Conservation (phyloP, 345 rosid species). For the Salix viminalis region DNA sequence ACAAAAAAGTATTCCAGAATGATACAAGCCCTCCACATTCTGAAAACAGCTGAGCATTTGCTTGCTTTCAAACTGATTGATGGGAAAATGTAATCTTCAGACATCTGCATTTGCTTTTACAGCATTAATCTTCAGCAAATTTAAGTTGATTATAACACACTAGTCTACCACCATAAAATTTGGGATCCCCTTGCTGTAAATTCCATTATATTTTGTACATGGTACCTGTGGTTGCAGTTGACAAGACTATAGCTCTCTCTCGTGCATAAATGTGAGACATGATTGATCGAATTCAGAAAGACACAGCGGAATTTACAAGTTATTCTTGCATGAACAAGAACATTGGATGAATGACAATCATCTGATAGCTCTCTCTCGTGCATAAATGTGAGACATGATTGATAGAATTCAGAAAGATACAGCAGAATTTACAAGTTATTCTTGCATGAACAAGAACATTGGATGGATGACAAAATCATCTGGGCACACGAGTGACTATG, state of each 20-base stretch:
- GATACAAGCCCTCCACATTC: too few relatives aligned
- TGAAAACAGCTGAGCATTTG: too few relatives aligned
- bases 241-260: neutral
- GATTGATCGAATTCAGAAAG: neutral
- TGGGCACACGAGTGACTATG: slow-evolving; percentile 30
- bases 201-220: neutral
- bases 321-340: slow-evolving; percentile 3
- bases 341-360: neutral
- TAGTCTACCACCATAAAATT: neutral
- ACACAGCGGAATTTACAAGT: slow-evolving; percentile 14
- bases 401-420: neutral
- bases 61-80: too few relatives aligned
- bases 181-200: neutral
- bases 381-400: neutral
- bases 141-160: too few relatives aligned
- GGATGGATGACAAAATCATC: slow-evolving; percentile 15
- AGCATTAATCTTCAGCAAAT: neutral
- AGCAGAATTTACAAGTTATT: slow-evolving; percentile 8
- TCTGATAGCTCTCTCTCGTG: neutral
- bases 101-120: neutral
- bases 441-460: neutral
- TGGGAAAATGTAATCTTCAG: too few relatives aligned
- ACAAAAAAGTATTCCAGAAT: too few relatives aligned
- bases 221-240: neutral
- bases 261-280: neutral